A percentile compares a stretch with the other conserved stretches of the same genome.
phyloP scores from a whole-genome alignment of 192 early-diverging fungal genomes.

The Coemansia sp. region DNA sequence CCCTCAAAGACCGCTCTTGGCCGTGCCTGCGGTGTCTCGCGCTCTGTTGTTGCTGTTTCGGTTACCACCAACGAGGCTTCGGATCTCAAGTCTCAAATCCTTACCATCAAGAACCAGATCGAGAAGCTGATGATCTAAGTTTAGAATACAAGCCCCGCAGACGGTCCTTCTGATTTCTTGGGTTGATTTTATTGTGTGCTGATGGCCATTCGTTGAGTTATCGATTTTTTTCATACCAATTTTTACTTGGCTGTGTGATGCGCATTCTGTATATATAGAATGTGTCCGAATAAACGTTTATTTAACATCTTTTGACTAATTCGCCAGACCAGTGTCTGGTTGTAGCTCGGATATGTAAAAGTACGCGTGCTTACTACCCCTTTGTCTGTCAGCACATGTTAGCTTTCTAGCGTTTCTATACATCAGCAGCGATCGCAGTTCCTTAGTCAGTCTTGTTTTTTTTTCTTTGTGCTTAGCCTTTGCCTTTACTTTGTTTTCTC shows the following conservation, averaged over 20 bases:
- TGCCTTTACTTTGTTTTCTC: too few species aligned
- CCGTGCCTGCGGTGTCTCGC: slow-evolving; percentile 95
- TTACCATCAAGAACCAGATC: slow-evolving; percentile 85
- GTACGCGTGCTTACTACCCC: too few species aligned
- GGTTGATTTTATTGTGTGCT: slow-evolving; percentile 15
- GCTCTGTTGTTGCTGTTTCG: slow-evolving; percentile 87
- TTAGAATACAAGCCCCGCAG: too few species aligned
- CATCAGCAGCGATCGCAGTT: too few species aligned
- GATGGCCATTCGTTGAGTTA: slow-evolving; percentile 15
- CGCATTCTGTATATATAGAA: slow-evolving; percentile 49
- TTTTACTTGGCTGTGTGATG: slow-evolving; percentile 39
- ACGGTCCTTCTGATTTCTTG: too few species aligned
- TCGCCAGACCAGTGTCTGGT: not conserved
- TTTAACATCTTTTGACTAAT: not conserved
- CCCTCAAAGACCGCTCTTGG: slow-evolving; percentile 95
- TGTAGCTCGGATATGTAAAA: too few species aligned
- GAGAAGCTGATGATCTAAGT: slow-evolving; percentile 68
- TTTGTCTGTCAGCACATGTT: too few species aligned
- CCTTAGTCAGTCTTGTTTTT: too few species aligned
- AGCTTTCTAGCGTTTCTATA: too few species aligned
- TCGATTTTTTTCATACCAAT: slow-evolving; percentile 3
- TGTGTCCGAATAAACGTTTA: slow-evolving; percentile 10
- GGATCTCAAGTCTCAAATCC: slow-evolving; percentile 91
- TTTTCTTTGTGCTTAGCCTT: too few species aligned
- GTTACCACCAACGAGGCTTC: slow-evolving; percentile 98